Evolutionary conservation across 225 moss, liverwort and hornwort genomes (phyloP), one percentile per base, ranked within the genome.

Genomic region (Pleurozium schreberi): DNA sequence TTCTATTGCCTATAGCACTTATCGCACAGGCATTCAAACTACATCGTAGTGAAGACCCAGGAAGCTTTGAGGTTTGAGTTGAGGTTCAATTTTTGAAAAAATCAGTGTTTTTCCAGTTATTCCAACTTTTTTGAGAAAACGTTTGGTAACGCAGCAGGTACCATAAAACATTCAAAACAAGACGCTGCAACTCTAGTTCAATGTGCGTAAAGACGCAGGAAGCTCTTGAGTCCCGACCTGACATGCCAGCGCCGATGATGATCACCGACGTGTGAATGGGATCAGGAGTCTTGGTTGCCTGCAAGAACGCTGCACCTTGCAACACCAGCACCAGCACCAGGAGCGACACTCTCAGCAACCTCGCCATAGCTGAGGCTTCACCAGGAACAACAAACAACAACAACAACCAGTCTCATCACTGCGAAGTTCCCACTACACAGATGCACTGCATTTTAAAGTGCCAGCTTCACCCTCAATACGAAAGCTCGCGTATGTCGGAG

Each of bases 161-260:
- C n/a, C n/a, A n/a, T n/a, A n/a, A n/a, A n/a, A n/a, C n/a, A n/a
- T n/a, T n/a, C n/a, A n/a, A n/a, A n/a, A n/a, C n/a, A n/a, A n/a
- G n/a, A n/a, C n/a, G n/a, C n/a, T n/a, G n/a, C n/a, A n/a, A n/a
- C n/a, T n/a, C n/a, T n/a, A n/a, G n/a, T n/a, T n/a, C n/a, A n/a
- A 21, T 20, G 75, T 22, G 13, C 8, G 52, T 75, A 50, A 21
- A 31, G 50, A 75, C 50, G 21, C 34, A 34, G 22, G 52, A 52
- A 75, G 52, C 52, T 28, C 52, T 53, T 23, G 36, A 53, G 42
- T 68, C 36, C 42, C 26, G 14, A 93, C 93, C 93, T 90, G 93
- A 88, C 45, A 92, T 90, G 84, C 91, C 93, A 18, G 93, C 91
- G 40, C 93, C 91, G 81, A 93, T 90, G 87, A 93, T 90, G 49